Evolutionary conservation across 2,329 filamentous ascomycete species (phyloP).

Genomic region (Xylariaceae sp.): DNA sequence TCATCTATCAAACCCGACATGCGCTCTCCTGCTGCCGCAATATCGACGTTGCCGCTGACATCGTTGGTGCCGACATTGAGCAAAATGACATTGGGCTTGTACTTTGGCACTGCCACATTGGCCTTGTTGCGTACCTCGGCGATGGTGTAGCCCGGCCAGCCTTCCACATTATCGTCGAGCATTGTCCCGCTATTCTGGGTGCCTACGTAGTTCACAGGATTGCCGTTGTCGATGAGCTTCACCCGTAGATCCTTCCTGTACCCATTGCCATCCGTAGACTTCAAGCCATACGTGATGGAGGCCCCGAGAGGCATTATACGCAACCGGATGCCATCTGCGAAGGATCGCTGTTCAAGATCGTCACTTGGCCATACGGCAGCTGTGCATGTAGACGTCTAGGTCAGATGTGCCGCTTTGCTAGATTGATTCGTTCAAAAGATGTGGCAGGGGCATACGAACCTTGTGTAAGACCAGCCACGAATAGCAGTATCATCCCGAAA

Average conservation of each 20-base stretch:
- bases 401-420: too few relatives aligned
- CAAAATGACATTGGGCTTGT: slow-evolving; percentile 37
- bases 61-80: slow-evolving; percentile 42
- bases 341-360: not conserved
- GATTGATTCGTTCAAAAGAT: too few relatives aligned
- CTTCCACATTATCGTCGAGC: slow-evolving; percentile 37
- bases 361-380: too few relatives aligned
- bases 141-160: slow-evolving; percentile 35
- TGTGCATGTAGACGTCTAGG: too few relatives aligned
- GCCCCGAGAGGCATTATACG: slow-evolving; percentile 39
- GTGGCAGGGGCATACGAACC: too few relatives aligned
- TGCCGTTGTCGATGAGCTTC: slow-evolving; percentile 30
- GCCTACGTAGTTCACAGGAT: slow-evolving; percentile 38
- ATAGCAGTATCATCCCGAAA: too few relatives aligned
- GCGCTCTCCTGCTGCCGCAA: slow-evolving; percentile 28
- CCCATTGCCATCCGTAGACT: slow-evolving; percentile 34
- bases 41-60: slow-evolving; percentile 31
- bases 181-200: slow-evolving; percentile 35
- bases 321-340: slow-evolving; percentile 25
- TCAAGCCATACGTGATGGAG: slow-evolving; percentile 37
- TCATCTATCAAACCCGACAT: slow-evolving; percentile 30
- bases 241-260: slow-evolving; percentile 37
- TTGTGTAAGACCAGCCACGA: too few relatives aligned
- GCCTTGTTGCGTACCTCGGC: slow-evolving; percentile 34
- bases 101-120: slow-evolving; percentile 22